Evolutionary conservation across 2,329 filamentous ascomycete species (phyloP), one percentile per base, ranked within the genome.

Genomic region (Colletotrichum ledebouriae): DNA sequence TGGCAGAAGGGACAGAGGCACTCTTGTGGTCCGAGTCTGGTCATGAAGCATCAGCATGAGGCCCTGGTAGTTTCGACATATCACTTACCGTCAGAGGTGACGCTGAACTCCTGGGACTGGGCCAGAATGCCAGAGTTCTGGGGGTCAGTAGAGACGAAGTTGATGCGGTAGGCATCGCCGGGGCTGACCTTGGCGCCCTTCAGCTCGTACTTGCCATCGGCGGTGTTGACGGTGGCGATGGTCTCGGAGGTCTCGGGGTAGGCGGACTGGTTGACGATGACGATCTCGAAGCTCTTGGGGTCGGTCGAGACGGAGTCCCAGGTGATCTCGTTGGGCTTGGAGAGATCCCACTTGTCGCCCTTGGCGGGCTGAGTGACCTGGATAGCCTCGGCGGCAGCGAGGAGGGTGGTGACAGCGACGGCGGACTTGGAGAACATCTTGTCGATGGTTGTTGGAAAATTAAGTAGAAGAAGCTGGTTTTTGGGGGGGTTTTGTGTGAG

Each of bases 381-480:
- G 39, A 69, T 25, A 37, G 67, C 67, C 62, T 66, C 22, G 39
- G 63, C 67, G 33, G 55, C 57, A 12, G 67, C 67, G 42, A 69
- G 37, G n/a, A 69, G 50, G 42, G 44, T 29, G 63, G 67, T 67
- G 57, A 69, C 50, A 6, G 67, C 63, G 34, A 69, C 13, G 29
- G 57, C 44, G 37, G 67, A 52, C 57, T 69, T 69, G 67, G 67
- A 60, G 62, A 49, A 67, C 67, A 69, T 69, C 17, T 67, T 69
- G 57, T 42, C 60, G 65, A 20, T 47, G 37, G 17, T 20, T 41
- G 29, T 9, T 59, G 46, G 20, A 49, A 55, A 37, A 39, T 59
- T 44, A 47, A 39, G 29, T 25, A n/a, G 17, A 33, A 39, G n/a
- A 50, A 41, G 20, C 7, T 29, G 29, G 50, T 13, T 22, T 22